phyloP scores from a whole-genome alignment of 768 basidiomycete species.

The Psilocybe sp. region DNA sequence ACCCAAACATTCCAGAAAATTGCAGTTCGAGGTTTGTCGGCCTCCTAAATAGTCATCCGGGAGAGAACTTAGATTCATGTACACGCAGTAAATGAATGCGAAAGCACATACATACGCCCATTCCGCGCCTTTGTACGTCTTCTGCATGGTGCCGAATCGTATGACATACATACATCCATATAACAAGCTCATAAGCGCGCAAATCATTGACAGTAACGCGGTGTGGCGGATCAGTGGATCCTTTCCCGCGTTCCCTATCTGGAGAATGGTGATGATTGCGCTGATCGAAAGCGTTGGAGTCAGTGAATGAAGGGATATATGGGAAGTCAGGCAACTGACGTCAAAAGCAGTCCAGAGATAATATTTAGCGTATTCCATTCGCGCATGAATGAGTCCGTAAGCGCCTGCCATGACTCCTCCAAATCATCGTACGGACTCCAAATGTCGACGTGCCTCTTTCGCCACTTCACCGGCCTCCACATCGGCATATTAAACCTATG shows the following conservation, averaged over 20 bases:
- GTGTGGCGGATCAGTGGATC: slow-evolving; percentile 54
- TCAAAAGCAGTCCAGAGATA: slow-evolving; percentile 23
- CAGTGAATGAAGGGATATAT: background rate
- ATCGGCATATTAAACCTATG: too few species aligned
- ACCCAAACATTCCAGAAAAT: slow-evolving; percentile 68
- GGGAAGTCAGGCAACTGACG: slow-evolving; percentile 19
- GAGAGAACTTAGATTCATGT: background rate
- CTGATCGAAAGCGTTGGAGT: slow-evolving; percentile 9
- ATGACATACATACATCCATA: slow-evolving; percentile 63
- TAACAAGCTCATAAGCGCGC: slow-evolving; percentile 55
- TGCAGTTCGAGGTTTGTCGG: slow-evolving; percentile 29
- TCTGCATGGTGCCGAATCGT: slow-evolving; percentile 61
- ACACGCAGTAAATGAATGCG: background rate
- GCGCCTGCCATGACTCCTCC: slow-evolving; percentile 19
- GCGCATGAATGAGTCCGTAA: slow-evolving; percentile 24
- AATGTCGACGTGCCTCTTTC: too few species aligned
- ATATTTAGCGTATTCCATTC: slow-evolving; percentile 31
- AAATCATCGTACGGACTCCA: slow-evolving; percentile 11
- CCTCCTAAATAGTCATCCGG: slow-evolving; percentile 38
- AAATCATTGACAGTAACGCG: slow-evolving; percentile 52
- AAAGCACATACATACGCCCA: slow-evolving; percentile 41
- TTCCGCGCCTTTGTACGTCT: slow-evolving; percentile 53
- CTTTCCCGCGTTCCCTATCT: slow-evolving; percentile 32
- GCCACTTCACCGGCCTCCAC: too few species aligned
- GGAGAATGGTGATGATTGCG: slow-evolving; percentile 28